A percentile compares a stretch with the other conserved stretches of the same genome.
phyloP scores from a whole-genome alignment of 2,329 filamentous ascomycete species.

The Colletotrichum sp. region DNA sequence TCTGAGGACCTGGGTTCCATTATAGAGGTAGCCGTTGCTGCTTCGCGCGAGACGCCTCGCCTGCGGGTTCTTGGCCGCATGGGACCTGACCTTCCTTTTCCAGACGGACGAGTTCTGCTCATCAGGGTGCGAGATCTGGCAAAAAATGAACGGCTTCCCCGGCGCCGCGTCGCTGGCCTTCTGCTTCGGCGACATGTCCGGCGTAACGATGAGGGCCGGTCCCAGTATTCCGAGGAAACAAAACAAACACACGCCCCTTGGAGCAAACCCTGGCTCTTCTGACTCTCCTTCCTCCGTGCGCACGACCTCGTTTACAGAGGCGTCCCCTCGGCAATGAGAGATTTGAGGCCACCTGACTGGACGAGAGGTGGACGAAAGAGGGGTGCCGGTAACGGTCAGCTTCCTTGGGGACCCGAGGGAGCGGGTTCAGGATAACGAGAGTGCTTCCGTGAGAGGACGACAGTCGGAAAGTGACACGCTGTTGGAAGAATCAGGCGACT shows the following conservation, averaged over 20 bases:
- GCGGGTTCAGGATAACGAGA: not conserved
- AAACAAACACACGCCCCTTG: not conserved
- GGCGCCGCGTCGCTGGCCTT: not conserved
- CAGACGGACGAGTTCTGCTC: conserved; percentile 3
- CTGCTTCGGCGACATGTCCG: not conserved
- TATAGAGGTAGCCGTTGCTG: not conserved
- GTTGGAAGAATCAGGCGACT: not conserved
- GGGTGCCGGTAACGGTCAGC: not conserved
- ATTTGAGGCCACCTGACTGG: not conserved
- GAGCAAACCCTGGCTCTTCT: not conserved
- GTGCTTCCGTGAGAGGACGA: not conserved
- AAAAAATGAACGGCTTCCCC: conserved; percentile 20
- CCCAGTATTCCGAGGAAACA: not conserved
- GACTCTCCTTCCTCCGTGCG: not conserved
- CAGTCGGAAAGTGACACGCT: not conserved
- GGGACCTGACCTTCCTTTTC: conserved; percentile 23
- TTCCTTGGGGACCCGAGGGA: not conserved
- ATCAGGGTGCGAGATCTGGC: conserved; percentile 21
- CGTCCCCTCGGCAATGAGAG: not conserved
- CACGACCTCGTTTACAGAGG: not conserved
- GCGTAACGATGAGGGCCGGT: not conserved
- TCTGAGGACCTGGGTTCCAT: not conserved
- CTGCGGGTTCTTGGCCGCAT: conserved; percentile 23
- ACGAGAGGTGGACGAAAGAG: not conserved
- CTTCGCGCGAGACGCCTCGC: not conserved